Percentiles rank a stretch among this genome's conserved stretches.
Conservation (phyloP, 1,284 basidiomycete genomes). For the Cutaneotrichosporon sp. region DNA sequence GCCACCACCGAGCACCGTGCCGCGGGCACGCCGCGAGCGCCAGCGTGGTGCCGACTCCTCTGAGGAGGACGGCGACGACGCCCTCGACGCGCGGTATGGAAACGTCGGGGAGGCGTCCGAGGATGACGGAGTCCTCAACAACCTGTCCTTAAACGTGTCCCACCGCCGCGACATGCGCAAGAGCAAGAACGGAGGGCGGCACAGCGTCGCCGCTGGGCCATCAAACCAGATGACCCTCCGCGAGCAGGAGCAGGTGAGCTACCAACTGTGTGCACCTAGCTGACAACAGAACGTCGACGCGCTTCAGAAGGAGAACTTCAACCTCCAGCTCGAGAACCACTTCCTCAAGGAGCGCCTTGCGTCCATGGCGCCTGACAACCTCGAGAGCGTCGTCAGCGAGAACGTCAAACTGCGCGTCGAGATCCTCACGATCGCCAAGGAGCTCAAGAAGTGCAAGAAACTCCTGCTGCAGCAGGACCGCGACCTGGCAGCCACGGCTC, state of each 20-base stretch:
- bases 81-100: conserved; percentile 30
- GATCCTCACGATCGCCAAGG: conserved; percentile 85
- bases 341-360: conserved; percentile 84
- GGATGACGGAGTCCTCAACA: conserved; percentile 28
- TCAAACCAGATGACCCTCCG: conserved; percentile 66
- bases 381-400: conserved; percentile 86
- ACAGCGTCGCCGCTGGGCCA: conserved; percentile 45
- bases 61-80: conserved; percentile 25
- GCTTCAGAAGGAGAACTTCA: conserved; percentile 93
- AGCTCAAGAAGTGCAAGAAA: conserved; percentile 90
- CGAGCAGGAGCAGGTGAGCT: conserved; percentile 87
- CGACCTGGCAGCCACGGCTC: conserved; percentile 71
- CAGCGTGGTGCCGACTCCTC: background rate
- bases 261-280: background rate
- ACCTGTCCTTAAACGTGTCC: conserved; percentile 32
- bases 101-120: conserved; percentile 7
- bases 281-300: conserved; percentile 77
- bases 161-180: conserved; percentile 23
- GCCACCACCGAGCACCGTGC: conserved; percentile 5
- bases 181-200: conserved; percentile 45
- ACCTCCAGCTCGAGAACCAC: conserved; percentile 88
- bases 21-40: background rate
- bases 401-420: conserved; percentile 93
- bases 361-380: conserved; percentile 84
- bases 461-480: conserved; percentile 78